Base-by-base conservation (phyloP, 345 rosid species). In the Stellera chamaejasme region DNA sequence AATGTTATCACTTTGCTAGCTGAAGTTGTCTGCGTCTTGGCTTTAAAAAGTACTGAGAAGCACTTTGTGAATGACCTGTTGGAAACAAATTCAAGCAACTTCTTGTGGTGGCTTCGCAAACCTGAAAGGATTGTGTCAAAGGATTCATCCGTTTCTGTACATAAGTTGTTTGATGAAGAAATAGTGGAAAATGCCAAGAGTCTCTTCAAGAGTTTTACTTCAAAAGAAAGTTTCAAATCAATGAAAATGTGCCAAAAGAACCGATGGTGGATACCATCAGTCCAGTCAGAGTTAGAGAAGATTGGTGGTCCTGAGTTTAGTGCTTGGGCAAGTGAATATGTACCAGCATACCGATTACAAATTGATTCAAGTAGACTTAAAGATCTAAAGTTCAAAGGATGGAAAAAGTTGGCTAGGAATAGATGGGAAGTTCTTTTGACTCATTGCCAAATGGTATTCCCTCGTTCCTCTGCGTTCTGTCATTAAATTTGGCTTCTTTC, bases 361-460 rank as follows among this genome's bases (percentile, higher is more conserved):
- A 57, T 92, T 62, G 77, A 84, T 72, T 72, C 71, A 50, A 66
- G 68, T 54, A 68, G 68, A 72, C 58, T 77, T 43, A 66, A 62
- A 43, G 84, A 77, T 72, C 64, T 79, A 52, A 85, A 81, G 64
- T 75, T 86, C 63, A 90, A 86, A 63, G 96, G 98, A 42, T 84
- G 98, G 96, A 79, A 69, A 63, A 66, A 77, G 66, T 69, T 72
- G 14, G 61, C 55, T 2, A 78, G 61, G 66, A 75, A 79, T 78
- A 77, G 59, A 73, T 81, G 78, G 82, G 93, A 88, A 75, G 84
- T 84, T 76, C 81, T 84, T 72, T 72, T 92, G 77, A 86, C 96
- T 42, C 95, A 88, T 74, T 77, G 95, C 52, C 96, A 92, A 74
- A 88, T 92, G 98, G 96, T 92, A 84, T 39, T 26, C 10, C 55